phyloP scores from a whole-genome alignment of 495 filamentous ascomycete species.

The Tuber microsphaerosporum region DNA sequence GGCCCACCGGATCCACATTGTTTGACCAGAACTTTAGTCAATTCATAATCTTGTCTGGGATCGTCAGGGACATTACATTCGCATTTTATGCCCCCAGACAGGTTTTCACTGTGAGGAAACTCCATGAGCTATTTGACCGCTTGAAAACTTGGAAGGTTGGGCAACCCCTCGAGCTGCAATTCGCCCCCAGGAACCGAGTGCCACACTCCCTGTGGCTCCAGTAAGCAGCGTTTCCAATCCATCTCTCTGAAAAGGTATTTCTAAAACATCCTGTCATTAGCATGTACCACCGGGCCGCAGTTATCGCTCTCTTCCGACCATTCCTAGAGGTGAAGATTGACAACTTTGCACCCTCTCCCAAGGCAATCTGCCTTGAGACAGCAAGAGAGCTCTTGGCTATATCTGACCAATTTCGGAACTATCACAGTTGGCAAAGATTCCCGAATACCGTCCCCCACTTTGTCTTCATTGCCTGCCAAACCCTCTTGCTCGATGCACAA shows the following conservation, averaged over 20 bases:
- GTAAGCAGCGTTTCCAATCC: slow-evolving; percentile 17
- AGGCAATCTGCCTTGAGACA: slow-evolving; percentile 23
- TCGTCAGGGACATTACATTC: slow-evolving; percentile 23
- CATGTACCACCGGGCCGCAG: slow-evolving; percentile 59
- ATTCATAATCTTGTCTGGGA: slow-evolving; percentile 30
- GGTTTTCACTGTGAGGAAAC: slow-evolving; percentile 27
- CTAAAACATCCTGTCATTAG: slow-evolving; percentile 41
- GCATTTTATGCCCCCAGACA: slow-evolving; percentile 28
- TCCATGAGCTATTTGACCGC: slow-evolving; percentile 20
- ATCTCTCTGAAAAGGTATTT: slow-evolving; percentile 14
- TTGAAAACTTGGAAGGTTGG: slow-evolving; percentile 19
- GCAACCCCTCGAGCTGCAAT: slow-evolving; percentile 22
- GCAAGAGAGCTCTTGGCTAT: slow-evolving; percentile 28
- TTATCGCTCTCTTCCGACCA: slow-evolving; percentile 58
- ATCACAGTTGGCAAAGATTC: slow-evolving; percentile 14
- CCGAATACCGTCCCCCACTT: slow-evolving; percentile 24
- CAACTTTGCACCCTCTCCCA: slow-evolving; percentile 11
- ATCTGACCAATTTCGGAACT: slow-evolving; percentile 16
- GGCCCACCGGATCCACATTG: not conserved
- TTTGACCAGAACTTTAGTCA: slow-evolving; percentile 16
- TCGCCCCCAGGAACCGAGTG: slow-evolving; percentile 11
- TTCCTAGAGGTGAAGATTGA: slow-evolving; percentile 53
- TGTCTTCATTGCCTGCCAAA: slow-evolving; percentile 29
- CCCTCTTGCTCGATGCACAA: slow-evolving; percentile 23
- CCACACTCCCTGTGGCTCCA: slow-evolving; percentile 5